A percentile compares a stretch with the other conserved stretches of the same genome.
phyloP scores from a whole-genome alignment of 768 basidiomycete species.

The Leccinellum luteum region DNA sequence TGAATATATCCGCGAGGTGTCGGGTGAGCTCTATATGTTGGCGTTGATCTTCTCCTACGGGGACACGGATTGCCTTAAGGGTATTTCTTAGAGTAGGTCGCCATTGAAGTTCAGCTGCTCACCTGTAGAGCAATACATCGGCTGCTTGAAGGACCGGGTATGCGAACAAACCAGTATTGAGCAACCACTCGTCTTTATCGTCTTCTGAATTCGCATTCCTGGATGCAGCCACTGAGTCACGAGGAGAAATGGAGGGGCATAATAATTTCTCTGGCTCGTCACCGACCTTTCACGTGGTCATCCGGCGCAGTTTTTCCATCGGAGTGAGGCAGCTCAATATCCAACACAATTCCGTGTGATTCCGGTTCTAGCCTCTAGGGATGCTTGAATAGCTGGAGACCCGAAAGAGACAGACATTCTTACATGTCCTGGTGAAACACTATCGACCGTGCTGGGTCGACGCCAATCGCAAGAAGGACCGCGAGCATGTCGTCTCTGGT shows the following conservation, averaged over 20 bases:
- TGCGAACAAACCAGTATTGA: constrained; percentile 85
- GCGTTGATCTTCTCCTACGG: constrained; percentile 94
- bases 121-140: constrained; percentile 87
- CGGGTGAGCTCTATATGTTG: constrained; percentile 91
- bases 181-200: constrained; percentile 75
- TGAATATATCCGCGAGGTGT: constrained; percentile 82
- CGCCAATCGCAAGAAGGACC: constrained; percentile 77
- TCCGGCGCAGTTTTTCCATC: constrained; percentile 76
- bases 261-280: not conserved
- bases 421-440: constrained; percentile 92
- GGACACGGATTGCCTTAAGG: constrained; percentile 82
- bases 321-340: constrained; percentile 83
- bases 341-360: constrained; percentile 89
- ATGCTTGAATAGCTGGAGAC: not conserved
- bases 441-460: constrained; percentile 71
- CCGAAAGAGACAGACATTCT: not conserved
- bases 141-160: constrained; percentile 95
- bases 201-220: constrained; percentile 73
- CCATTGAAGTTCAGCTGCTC: constrained; percentile 14
- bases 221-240: constrained; percentile 72
- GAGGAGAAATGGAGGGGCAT: constrained; percentile 30
- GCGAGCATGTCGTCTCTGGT: constrained; percentile 80
- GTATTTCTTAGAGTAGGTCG: not conserved
- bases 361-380: constrained; percentile 69
- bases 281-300: constrained; percentile 96